Base-by-base conservation (phyloP, 169 alveolate species). In the Babesia bovis region DNA sequence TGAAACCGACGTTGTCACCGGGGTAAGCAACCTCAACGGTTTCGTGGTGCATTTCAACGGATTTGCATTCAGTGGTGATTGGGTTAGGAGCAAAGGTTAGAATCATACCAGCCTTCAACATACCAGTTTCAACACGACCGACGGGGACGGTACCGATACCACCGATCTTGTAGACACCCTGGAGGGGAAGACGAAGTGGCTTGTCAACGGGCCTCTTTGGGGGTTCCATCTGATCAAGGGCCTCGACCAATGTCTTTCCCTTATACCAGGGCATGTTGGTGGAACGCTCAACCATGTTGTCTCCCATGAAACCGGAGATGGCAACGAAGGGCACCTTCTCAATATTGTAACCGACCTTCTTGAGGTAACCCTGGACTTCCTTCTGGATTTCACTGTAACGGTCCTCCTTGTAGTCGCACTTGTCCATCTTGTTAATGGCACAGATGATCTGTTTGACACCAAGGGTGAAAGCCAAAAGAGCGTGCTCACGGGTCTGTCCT, bases 111-210 rank as follows among this genome's bases (percentile, higher is more conserved):
- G 91, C 85, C 88, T 93, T 96, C 79, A 98, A 91, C 63, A 94
- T 73, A 73, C 99, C 99, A 63, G 99, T 94, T 89, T 97, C 99
- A 23, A 98, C 99, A 82, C 99, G 94, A 51, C 99, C 99, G 60
- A 95, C 98, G 57, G 99, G 98, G 79, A 97, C 99, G 45, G 99
- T 96, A 81, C 99, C 99, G 76, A 96, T 94, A 91, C 99, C 99
- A 67, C 98, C 97, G 83, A 98, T 98, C 94, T 96, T 96, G 96
- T 96, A 98, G 19, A 98, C 98, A 85, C 96, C 99, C 82, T 95
- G 97, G 56, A 97, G 89, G 49, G 99, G 99, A 57, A 97, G 92
- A 87, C 99, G 94, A 73, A 97, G 93, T 32, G 99, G 99, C 90
- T 95, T 95, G 82, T 96, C 98, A 66, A 84, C 84, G 65, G 98